Percentiles rank a stretch among this genome's conserved stretches.
Evolutionary conservation across 1,139 yeast species (phyloP).

Genomic region (Diutina neorugosa): DNA sequence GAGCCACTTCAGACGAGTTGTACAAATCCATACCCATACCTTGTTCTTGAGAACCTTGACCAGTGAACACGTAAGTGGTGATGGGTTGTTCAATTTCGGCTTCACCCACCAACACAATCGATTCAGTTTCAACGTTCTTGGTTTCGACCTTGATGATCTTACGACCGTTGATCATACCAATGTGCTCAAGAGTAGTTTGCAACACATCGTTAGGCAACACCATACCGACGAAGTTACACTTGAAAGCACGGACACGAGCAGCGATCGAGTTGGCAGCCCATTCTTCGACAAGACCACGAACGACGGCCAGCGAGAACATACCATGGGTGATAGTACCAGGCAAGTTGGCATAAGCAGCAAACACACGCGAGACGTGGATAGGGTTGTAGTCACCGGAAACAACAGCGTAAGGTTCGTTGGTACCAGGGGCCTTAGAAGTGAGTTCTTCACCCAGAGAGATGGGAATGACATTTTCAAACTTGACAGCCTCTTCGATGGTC

Average conservation of each 20-base stretch:
- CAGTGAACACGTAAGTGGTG: constrained; percentile 94
- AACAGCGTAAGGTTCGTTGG: constrained; percentile 91
- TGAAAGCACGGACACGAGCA: constrained; percentile 89
- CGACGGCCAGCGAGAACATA: constrained; percentile 95
- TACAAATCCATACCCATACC: constrained; percentile 99
- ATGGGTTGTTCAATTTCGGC: constrained; percentile 98
- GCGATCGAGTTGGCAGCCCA: constrained; percentile 98
- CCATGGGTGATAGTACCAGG: constrained; percentile 99
- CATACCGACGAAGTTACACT: constrained; percentile 89
- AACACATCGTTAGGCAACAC: constrained; percentile 90
- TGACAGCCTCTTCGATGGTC: constrained; percentile 87
- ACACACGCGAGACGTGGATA: constrained; percentile 91
- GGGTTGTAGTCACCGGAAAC: constrained; percentile 99
- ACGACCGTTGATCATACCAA: constrained; percentile 99
- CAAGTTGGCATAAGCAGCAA: constrained; percentile 82
- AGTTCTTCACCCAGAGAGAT: constrained; percentile 69
- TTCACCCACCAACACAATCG: constrained; percentile 76
- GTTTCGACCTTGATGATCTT: constrained; percentile 91
- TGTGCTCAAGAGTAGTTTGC: constrained; percentile 81
- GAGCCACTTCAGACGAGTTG: constrained; percentile 82
- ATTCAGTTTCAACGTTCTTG: constrained; percentile 65
- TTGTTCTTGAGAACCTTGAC: constrained; percentile 99
- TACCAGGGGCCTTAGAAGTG: constrained; percentile 64
- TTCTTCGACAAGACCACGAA: constrained; percentile 88
- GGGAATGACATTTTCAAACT: constrained; percentile 85